Evolutionary conservation across 805 yeast species (phyloP), one percentile per base, ranked within the genome.

Genomic region (Starmerella gropengiesseri): DNA sequence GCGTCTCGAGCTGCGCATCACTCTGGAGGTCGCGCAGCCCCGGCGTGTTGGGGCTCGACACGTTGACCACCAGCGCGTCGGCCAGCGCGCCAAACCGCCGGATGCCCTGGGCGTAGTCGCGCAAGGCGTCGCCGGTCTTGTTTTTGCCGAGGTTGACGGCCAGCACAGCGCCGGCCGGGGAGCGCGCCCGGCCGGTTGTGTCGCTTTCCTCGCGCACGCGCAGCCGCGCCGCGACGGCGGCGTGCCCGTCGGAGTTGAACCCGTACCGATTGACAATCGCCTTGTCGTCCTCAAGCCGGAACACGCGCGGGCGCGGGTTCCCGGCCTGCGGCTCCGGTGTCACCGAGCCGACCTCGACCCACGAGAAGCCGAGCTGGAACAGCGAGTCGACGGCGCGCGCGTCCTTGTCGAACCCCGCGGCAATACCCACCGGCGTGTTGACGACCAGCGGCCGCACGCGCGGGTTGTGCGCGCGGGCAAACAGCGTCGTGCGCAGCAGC

Each of bases 261-360:
- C 97, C 97, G 59, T 87, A 89, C 49, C 97, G 71, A 65, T 89
- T 89, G 53, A 87, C 84, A 31, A 89, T 94, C 4, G 96, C 95
- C 43, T 75, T 81, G 60, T 89, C 96, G 50, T 74, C 68, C 5
- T 81, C 75, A 45, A 89, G 68, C 54, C 97, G 74, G 67, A 87
- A 89, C 55, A 89, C 83, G 46, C 97, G 71, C 18, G 97, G 97
- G 54, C 65, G 60, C n/a, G 95, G 94, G 63, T 89, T 89, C 27
- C 97, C 97, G 7, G 89, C 85, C 64, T 89, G 97, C 0, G 96
- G 83, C 51, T 71, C 65, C 4, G 97, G 97, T 6, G 97, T 89
- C 37, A 89, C 77, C 2, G 94, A 82, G 2, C 97, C 97, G 46
- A 89, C 73, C 62, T 89, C 97, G 50, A 85, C 91, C 60, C 84